Evolutionary conservation across 2,329 filamentous ascomycete species (phyloP).

Genomic region (Drechslerella dactyloides): DNA sequence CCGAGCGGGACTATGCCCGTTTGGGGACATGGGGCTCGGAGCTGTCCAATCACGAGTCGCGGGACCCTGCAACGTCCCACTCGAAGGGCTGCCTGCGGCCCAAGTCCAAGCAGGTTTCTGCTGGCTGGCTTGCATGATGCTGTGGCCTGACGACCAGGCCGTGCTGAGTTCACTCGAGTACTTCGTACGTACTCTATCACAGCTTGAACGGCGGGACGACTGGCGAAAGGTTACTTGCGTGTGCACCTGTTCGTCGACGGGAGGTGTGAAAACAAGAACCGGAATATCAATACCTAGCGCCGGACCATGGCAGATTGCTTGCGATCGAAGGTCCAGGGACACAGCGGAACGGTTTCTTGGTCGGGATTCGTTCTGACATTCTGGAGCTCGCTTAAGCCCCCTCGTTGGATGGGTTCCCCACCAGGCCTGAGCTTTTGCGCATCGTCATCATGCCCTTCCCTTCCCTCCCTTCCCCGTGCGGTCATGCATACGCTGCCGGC

Average conservation of each 20-base stretch:
- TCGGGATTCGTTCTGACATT: conserved; percentile 1
- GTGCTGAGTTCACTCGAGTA: neutral
- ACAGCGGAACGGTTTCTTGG: neutral
- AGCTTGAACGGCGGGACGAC: no score
- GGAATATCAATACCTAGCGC: neutral
- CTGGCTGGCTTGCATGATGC: conserved; percentile 31
- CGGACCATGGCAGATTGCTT: neutral
- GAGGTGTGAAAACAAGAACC: neutral
- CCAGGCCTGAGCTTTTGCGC: conserved; percentile 28
- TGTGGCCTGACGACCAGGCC: conserved; percentile 48
- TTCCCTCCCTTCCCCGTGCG: conserved; percentile 9
- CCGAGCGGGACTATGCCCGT: conserved; percentile 31
- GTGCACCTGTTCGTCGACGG: neutral
- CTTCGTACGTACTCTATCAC: neutral
- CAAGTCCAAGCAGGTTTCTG: conserved; percentile 49
- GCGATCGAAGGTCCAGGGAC: conserved; percentile 22
- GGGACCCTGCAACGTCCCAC: conserved; percentile 36
- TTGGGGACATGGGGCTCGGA: conserved; percentile 15
- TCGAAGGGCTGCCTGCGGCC: conserved; percentile 43
- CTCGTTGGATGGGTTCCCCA: conserved; percentile 29
- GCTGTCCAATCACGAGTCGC: conserved; percentile 26
- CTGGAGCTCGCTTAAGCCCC: conserved; percentile 42
- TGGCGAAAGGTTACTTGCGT: neutral
- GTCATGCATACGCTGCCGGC: conserved; percentile 15
- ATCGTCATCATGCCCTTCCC: conserved; percentile 25